Evolutionary conservation across 2,329 filamentous ascomycete species (phyloP), one percentile per base, ranked within the genome.

Genomic region (Neodidymelliopsis sp.): DNA sequence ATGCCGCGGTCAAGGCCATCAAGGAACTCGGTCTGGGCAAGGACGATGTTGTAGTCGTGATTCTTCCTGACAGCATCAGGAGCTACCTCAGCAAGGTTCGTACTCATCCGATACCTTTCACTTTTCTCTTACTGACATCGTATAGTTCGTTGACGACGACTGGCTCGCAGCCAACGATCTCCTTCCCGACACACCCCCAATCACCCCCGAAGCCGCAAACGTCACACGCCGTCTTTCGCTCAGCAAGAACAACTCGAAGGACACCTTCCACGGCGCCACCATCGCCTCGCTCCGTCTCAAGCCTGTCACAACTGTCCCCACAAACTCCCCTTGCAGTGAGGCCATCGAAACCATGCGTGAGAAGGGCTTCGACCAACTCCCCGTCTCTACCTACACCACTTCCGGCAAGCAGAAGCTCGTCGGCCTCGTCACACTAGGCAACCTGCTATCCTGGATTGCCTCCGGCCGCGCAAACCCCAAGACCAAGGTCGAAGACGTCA

Each of bases 341-440:
- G 94, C 95, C 42, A 91, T 97, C 59, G 94, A 99, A 78, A 92
- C 90, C 54, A 97, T 99, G 94, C 90, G 93, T 61, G 94, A 99
- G 69, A 96, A 94, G 78, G 91, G 91, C 55, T 99, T 97, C 72
- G 95, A 99, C 70, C 95, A 99, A 76, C 87, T 99, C 30, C 94
- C 94, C 31, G 94, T 99, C 12, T 86, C 95, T 7, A 48, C 55
- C 16, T 70, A 65, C 59, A 57, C 66, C 8, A 81, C 86, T 1
- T 77, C 85, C 13, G 83, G 82, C 4, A 85, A 85, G 54, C 83
- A 79, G 56, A 86, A 85, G 66, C 88, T 99, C 6, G 91, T 96
- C 39, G 94, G 94, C 24, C 84, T 99, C 6, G 89, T 99, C 28
- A 99, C 94, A 0, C 84, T 99, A 20, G 94, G 95, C 33, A 97